Conservation (phyloP, 176 grass and related monocot genomes). For the Melocanna baccifera region DNA sequence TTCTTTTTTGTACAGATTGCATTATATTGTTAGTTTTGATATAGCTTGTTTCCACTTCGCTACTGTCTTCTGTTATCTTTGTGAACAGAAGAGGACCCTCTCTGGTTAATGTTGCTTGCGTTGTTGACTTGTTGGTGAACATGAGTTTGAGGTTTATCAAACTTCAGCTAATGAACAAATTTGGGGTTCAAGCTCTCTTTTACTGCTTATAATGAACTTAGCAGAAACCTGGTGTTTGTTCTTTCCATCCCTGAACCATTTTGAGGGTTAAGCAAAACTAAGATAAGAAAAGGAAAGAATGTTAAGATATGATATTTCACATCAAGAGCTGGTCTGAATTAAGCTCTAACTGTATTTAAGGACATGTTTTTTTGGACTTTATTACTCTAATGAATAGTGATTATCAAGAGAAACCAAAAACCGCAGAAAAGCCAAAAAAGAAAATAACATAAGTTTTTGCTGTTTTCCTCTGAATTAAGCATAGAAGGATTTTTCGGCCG, state of each 20-base stretch:
- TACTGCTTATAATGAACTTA: neutral
- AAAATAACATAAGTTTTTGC: too few species aligned
- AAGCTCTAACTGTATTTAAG: neutral
- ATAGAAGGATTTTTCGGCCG: too few species aligned
- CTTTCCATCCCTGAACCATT: neutral
- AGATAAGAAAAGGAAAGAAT: neutral
- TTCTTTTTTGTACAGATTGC: conserved; percentile 25
- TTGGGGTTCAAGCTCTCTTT: neutral
- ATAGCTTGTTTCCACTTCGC: neutral
- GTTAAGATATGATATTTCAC: neutral
- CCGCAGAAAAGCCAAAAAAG: too few species aligned
- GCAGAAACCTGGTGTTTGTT: neutral
- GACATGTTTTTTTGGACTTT: too few species aligned
- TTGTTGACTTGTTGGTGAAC: neutral
- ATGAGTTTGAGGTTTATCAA: neutral
- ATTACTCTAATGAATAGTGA: too few species aligned
- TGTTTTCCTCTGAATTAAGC: neutral
- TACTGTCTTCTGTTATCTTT: neutral
- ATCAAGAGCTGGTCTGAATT: neutral
- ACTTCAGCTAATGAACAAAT: neutral
- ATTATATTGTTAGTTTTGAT: conserved; percentile 29
- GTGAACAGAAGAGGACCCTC: neutral
- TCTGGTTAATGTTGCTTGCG: neutral
- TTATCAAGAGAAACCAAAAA: too few species aligned
- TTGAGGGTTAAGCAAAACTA: neutral